Evolutionary conservation across 1,139 yeast genomes (phyloP), one percentile per base, ranked within the genome.

Genomic region (Ogataea hybrid): DNA sequence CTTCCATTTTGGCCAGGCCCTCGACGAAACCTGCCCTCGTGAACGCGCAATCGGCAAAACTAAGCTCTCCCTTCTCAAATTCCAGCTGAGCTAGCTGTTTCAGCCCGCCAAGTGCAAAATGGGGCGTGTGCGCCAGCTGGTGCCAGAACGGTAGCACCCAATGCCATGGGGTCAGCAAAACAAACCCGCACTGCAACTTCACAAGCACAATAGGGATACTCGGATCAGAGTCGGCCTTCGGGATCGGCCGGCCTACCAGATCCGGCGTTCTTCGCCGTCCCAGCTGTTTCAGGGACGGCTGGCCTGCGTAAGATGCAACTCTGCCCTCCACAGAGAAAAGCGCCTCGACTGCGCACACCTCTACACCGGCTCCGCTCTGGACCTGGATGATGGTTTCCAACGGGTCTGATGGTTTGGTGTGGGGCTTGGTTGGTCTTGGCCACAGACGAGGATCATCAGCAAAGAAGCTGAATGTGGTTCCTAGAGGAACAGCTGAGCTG

Each of bases 91-190:
- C 83, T 17, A 72, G 49, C 63, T 94, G 97, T 42, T 77, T 75
- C 20, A 79, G 57, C 0, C 98, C 98, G 6, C 89, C 95, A 35
- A 84, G 70, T 33, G 75, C 72, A 3, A 88, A 67, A 48, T 76
- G 74, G 2, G 82, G 77, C 2, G 83, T 70, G 41, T 77, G 76
- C 34, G 73, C 73, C 18, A 92, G 58, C 38, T 74, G 71, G 47
- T 76, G 71, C 96, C 97, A 94, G 12, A 86, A 65, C 0, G 96
- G 96, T 32, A 83, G 63, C 0, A 82, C 73, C 97, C 97, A 92
- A 56, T 71, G 80, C 95, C 97, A 89, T 0, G 99, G 99, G 3
- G 85, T 49, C 1, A 89, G 49, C 0, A 80, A 59, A 75, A 89
- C 78, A 20, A 73, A 68, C 15, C 63, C 59, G 4, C 66, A 63